These are phyloP conservation scores for Annulohypoxylon maeteangense DNA, from an alignment of 495 filamentous ascomycete genomes.

Conservation along the genomic window DNA sequence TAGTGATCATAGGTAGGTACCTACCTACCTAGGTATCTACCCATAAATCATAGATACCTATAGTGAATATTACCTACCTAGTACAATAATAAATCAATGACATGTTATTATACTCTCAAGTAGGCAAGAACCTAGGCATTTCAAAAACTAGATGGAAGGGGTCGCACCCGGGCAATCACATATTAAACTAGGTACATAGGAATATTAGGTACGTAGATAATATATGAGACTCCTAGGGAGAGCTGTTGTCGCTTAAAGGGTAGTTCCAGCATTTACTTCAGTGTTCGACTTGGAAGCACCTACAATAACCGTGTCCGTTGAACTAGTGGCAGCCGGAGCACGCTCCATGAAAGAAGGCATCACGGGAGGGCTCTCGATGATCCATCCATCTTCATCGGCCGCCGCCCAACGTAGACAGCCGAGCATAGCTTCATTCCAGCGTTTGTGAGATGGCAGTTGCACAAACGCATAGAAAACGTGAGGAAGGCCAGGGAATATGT, in stretches of 20 bases:
- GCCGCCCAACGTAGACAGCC: constrained; percentile 38
- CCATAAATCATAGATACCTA: too few species aligned
- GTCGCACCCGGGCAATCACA: too few species aligned
- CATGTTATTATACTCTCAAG: too few species aligned
- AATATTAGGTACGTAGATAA: too few species aligned
- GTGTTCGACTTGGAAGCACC: constrained; percentile 1
- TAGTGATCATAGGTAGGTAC: not conserved
- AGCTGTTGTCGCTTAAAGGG: not conserved
- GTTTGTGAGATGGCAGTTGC: constrained; percentile 34
- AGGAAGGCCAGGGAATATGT: constrained; percentile 47
- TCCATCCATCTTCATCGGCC: constrained; percentile 36
- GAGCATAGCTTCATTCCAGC: constrained; percentile 40
- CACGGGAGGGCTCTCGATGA: constrained; percentile 30
- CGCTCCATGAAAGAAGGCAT: constrained; percentile 22
- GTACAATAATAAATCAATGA: too few species aligned
- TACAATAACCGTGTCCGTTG: not conserved
- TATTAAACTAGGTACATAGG: not conserved
- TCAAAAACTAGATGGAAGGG: too few species aligned
- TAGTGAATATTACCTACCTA: too few species aligned
- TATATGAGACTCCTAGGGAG: not conserved
- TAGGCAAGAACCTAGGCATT: too few species aligned
- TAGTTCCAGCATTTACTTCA: not conserved
- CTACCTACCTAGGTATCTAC: too few species aligned
- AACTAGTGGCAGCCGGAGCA: not conserved
- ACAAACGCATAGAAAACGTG: constrained; percentile 39